Conservation (phyloP, 257 asterid species). For the Penstemon barbatus region DNA sequence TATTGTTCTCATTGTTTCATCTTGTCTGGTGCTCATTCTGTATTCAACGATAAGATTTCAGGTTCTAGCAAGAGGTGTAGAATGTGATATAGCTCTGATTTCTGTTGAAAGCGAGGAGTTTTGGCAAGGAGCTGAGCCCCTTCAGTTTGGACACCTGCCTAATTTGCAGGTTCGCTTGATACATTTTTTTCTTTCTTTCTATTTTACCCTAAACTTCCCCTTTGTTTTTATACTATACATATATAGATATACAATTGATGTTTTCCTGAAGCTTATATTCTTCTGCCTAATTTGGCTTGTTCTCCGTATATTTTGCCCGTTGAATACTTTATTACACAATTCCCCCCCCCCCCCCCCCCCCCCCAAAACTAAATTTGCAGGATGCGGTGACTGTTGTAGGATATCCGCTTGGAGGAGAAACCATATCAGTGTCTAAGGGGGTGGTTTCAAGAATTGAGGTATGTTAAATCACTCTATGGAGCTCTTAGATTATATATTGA, state of each 20-base stretch:
- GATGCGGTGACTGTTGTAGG: constrained; percentile 96
- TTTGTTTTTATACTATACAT: not conserved
- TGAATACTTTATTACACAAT: constrained; percentile 8
- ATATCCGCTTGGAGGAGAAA: constrained; percentile 98
- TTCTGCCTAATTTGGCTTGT: constrained; percentile 1
- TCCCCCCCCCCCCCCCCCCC: not conserved
- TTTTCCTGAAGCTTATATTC: constrained; percentile 4
- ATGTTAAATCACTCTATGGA: constrained; percentile 30
- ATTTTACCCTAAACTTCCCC: constrained; percentile 3
- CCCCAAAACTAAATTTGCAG: constrained; percentile 40
- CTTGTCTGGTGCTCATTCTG: not conserved
- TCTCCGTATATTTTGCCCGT: not conserved
- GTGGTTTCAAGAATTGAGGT: constrained; percentile 99
- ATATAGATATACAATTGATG: not conserved
- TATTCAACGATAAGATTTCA: constrained; percentile 35
- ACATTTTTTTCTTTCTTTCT: constrained; percentile 20
- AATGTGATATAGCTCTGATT: constrained; percentile 88
- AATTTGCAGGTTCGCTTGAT: constrained; percentile 62
- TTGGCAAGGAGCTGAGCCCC: constrained; percentile 87
- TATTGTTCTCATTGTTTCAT: not conserved
- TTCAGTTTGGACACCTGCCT: constrained; percentile 72
- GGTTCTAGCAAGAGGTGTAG: constrained; percentile 92
- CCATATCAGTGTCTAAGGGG: constrained; percentile 96
- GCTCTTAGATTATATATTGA: constrained; percentile 13
- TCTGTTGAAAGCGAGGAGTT: constrained; percentile 76